Base-by-base conservation (phyloP, 306 rosid species). In the Herpetospermum pedunculosum region DNA sequence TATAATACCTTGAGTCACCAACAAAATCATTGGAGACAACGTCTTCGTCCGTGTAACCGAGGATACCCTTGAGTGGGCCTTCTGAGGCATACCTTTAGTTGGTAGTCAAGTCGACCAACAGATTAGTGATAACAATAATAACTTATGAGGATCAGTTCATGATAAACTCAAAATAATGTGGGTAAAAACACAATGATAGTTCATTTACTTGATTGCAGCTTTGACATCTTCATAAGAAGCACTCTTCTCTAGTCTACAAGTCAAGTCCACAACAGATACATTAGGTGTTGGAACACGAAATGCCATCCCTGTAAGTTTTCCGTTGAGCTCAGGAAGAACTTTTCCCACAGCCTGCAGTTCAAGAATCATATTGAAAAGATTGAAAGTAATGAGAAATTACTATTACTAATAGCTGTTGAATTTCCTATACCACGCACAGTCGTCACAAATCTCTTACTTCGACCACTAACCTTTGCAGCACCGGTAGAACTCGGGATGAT, bases 401-500 rank as follows among this genome's bases (percentile, higher is more conserved):
- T 23, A 43, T 38, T 14, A 11, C 48, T 23, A 25, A 23, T 21
- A 67, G 19, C 35, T 65, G 46, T 65, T 23, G 34, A 67, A 43
- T 23, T 44, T 26, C 34, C 13, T 15, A 5, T 43, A 13, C 34
- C 10, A 43, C 14, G 21, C 35, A 1, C 4, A 68, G 54, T 26
- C 5, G 13, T 44, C 14, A 43, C 30, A 54, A 35, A n/a, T 4
- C 44, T 60, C 43, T 60, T 58, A 10, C 19, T 44, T n/a, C 40
- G 35, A 46, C 29, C 14, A 16, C 50, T n/a, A 78, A 88, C 99
- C 96, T 94, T 94, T 21, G 99, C 97, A 77, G 97, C 97, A 77
- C 99, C 99, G 25, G 99, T 94, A 25, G 99, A 94, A 83, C 99
- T 94, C 44, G 99, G 99, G 78, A 94, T 94, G 69, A 91, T 91